Evolutionary conservation across 1,284 basidiomycete species (phyloP).

Genomic region (Melampsora abietis-canadensis): DNA sequence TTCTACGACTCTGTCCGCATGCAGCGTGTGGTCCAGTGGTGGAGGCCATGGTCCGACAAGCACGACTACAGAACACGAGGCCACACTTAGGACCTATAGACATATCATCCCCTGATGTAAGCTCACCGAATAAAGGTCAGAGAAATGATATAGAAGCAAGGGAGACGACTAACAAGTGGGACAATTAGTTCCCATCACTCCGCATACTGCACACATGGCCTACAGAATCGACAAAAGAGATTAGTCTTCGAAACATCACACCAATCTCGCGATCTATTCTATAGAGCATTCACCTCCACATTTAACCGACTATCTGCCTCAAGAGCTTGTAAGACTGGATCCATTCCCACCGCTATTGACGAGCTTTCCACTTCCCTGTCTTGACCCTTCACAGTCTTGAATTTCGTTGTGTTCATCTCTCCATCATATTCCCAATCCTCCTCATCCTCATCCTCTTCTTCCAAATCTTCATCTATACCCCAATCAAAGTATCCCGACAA

Average conservation of each 20-base stretch:
- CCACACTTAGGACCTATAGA: conserved; percentile 17
- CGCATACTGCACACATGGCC: conserved; percentile 21
- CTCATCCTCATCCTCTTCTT: not conserved
- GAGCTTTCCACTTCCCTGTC: not conserved
- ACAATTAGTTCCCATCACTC: conserved; percentile 12
- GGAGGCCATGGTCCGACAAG: not conserved
- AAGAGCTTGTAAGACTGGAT: conserved; percentile 16
- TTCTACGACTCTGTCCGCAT: not conserved
- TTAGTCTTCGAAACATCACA: not conserved
- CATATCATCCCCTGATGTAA: not conserved
- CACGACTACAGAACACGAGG: conserved; percentile 24
- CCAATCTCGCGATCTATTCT: not conserved
- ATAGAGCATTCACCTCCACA: not conserved
- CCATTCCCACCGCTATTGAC: not conserved
- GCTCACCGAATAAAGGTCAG: not conserved
- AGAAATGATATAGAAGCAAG: not conserved
- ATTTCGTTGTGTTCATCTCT: no score
- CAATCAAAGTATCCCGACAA: conserved; percentile 3
- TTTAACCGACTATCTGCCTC: conserved; percentile 26
- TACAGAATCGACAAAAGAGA: not conserved
- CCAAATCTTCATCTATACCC: not conserved
- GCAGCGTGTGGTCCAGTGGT: conserved; percentile 1
- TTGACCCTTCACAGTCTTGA: not conserved
- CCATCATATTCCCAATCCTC: not conserved
- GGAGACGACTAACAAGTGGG: conserved; percentile 5